phyloP scores from a whole-genome alignment of 2,329 filamentous ascomycete species.

The Escovopsis sp. region DNA sequence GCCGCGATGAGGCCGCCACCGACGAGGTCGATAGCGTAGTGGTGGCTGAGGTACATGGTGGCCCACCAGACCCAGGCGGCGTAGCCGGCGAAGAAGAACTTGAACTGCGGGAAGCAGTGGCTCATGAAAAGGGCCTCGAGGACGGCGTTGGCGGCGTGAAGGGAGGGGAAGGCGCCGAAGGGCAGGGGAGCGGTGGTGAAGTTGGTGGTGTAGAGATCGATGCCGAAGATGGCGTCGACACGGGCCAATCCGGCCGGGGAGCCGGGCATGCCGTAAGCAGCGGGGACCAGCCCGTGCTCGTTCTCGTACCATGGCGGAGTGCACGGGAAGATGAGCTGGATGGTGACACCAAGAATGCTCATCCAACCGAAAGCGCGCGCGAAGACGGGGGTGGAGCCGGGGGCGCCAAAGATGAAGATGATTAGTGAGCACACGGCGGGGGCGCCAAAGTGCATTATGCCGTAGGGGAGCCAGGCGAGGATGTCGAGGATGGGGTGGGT shows the following conservation, averaged over 20 bases:
- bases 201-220: constrained; percentile 84
- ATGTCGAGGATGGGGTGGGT: constrained; percentile 73
- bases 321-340: constrained; percentile 84
- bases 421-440: constrained; percentile 64
- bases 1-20: constrained; percentile 68
- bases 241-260: constrained; percentile 80
- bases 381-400: constrained; percentile 71
- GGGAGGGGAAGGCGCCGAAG: constrained; percentile 86
- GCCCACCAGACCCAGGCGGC: constrained; percentile 95
- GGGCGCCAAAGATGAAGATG: constrained; percentile 81
- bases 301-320: constrained; percentile 97
- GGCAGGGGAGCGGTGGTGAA: constrained; percentile 85
- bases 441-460: constrained; percentile 76
- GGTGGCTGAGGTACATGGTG: constrained; percentile 95
- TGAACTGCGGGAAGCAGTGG: constrained; percentile 74
- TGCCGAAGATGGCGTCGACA: constrained; percentile 76
- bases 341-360: constrained; percentile 73
- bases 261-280: constrained; percentile 81
- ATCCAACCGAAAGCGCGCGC: constrained; percentile 84
- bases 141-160: constrained; percentile 81
- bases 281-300: constrained; percentile 75
- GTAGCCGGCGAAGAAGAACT: constrained; percentile 68
- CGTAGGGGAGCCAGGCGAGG: constrained; percentile 87
- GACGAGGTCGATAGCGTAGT: constrained; percentile 89
- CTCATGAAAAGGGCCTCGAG: constrained; percentile 87